Base-by-base conservation (phyloP, 441 rosid species). In the Erodium chrysanthum region DNA sequence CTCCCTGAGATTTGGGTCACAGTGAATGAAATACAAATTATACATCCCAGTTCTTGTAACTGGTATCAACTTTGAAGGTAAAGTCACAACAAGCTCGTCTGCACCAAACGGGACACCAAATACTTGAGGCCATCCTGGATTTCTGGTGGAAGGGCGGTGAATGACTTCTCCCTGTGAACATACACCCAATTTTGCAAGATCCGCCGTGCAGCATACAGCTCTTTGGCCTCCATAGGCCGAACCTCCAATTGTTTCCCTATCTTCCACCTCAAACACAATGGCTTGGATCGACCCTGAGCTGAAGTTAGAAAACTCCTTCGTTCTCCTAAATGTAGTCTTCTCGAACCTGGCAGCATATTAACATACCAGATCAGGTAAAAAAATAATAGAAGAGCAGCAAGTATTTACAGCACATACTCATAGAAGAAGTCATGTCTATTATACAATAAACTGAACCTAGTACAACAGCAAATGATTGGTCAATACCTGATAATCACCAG, bases 141-240 rank as follows among this genome's bases (percentile, higher is more conserved):
- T 78, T 61, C 74, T 79, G 5, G 78, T 10, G 2, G 96, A 94
- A 63, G 92, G 94, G 23, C 86, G 96, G 71, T 84, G 76, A 72
- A 94, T 94, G 79, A 91, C 80, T 66, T 83, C 91, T 27, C 99
- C 99, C 56, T 84, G 83, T 0, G 73, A 52, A 74, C 99, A 94
- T 20, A 81, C 94, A 58, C 97, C 96, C 59, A 91, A 75, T 80
- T 89, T 94, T 0, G 99, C 94, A 48, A 91, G 86, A 83, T 91
- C 97, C 17, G 88, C 84, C 0, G 96, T 89, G 81, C 96, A 94
- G 67, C 99, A 91, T 56, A 94, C 83, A 64, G 96, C 99, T 78
- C 96, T 91, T 75, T 89, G 97, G 61, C 97, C 99, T 2, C 99
- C 99, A 79, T 91, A 91, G 67, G 92, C 99, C 0, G 97, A 94